Percentiles rank a stretch among this genome's conserved stretches.
Evolutionary conservation across 1,284 basidiomycete species (phyloP).

Genomic region (Gomphus bonarii): DNA sequence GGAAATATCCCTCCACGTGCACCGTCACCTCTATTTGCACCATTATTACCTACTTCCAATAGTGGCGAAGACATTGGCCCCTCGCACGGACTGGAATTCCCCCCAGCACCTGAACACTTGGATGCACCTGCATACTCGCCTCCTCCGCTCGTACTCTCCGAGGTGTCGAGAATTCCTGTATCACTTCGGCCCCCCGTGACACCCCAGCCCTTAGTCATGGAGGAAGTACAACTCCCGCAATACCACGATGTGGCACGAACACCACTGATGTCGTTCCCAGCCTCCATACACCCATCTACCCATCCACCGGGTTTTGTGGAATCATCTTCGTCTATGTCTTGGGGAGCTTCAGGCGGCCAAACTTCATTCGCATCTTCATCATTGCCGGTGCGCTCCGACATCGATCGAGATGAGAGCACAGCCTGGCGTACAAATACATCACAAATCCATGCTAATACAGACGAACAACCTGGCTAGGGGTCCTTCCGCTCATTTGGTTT

Average conservation of each 20-base stretch:
- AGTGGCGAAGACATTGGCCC: background rate
- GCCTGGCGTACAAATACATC: background rate
- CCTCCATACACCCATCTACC: background rate
- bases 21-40: conserved; percentile 21
- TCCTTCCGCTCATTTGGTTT: background rate
- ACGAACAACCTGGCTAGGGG: background rate
- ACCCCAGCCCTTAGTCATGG: background rate
- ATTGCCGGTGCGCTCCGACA: background rate
- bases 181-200: background rate
- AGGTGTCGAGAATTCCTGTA: background rate
- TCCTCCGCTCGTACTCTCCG: background rate
- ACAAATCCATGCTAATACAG: background rate
- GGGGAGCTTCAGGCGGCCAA: background rate
- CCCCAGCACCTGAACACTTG: background rate
- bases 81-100: conserved; percentile 7
- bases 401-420: background rate
- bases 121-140: conserved; percentile 5
- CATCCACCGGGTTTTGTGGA: background rate
- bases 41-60: background rate
- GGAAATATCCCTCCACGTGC: conserved; percentile 25
- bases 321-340: background rate
- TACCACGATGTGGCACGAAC: conserved; percentile 8
- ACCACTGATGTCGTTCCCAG: background rate
- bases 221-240: background rate
- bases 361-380: background rate